phyloP scores from a whole-genome alignment of 2,329 filamentous ascomycete species.

The Hypoxylon sp. region DNA sequence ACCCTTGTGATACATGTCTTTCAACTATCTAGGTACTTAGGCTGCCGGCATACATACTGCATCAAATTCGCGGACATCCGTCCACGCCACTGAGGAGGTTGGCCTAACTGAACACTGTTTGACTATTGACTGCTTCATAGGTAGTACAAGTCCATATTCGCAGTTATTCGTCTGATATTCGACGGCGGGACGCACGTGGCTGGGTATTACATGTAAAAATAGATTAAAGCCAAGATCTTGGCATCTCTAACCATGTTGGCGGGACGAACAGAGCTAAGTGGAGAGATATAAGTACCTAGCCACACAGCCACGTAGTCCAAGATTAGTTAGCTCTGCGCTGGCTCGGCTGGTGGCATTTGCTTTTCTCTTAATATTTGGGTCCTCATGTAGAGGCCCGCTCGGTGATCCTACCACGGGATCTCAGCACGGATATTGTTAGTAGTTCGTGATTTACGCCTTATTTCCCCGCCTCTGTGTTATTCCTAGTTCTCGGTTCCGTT shows the following conservation, averaged over 20 bases:
- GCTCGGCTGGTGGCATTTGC: slow-evolving; percentile 17
- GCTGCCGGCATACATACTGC: background rate
- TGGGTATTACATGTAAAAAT: slow-evolving; percentile 30
- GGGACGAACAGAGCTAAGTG: slow-evolving; percentile 18
- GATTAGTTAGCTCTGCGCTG: slow-evolving; percentile 10
- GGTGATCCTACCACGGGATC: slow-evolving; percentile 7
- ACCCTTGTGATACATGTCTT: background rate
- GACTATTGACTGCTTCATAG: slow-evolving; percentile 2
- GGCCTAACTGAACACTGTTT: background rate
- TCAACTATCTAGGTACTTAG: background rate
- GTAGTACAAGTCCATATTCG: background rate
- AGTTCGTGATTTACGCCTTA: slow-evolving; percentile 16
- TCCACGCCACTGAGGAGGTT: slow-evolving; percentile 7
- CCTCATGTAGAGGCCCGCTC: slow-evolving; percentile 17
- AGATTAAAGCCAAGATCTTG: slow-evolving; percentile 37
- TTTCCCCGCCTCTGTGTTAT: slow-evolving; percentile 14
- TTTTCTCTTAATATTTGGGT: slow-evolving; percentile 12
- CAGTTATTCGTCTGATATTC: slow-evolving; percentile 3
- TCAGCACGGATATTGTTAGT: slow-evolving; percentile 3
- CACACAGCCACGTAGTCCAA: slow-evolving; percentile 34
- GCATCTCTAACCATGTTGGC: slow-evolving; percentile 37
- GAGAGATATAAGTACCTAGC: slow-evolving; percentile 11
- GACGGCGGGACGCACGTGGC: slow-evolving; percentile 23
- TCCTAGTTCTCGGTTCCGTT: slow-evolving; percentile 3
- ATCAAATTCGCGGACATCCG: background rate